Conservation (phyloP, 2,329 filamentous ascomycete genomes). For the Pseudogymnoascus sp. region DNA sequence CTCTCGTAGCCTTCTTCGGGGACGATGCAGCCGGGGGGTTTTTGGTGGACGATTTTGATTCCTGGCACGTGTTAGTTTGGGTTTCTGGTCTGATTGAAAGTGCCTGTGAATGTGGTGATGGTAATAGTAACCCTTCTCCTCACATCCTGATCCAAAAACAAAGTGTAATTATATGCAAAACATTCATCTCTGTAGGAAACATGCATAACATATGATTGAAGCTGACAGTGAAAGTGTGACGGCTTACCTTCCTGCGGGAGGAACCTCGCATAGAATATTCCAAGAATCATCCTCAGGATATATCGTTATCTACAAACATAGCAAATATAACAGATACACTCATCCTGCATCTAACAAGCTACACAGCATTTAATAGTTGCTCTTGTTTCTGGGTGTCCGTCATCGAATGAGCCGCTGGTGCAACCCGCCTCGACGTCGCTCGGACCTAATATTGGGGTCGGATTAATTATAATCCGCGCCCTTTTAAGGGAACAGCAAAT, state of each 20-base stretch:
- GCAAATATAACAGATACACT: not conserved
- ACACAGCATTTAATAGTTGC: not conserved
- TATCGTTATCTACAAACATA: constrained; percentile 1
- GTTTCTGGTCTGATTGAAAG: not conserved
- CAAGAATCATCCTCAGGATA: constrained; percentile 50
- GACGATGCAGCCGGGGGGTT: constrained; percentile 56
- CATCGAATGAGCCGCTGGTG: not conserved
- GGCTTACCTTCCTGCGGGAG: constrained; percentile 54
- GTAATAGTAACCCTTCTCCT: not conserved
- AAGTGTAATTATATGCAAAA: not conserved
- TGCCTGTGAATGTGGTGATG: not conserved
- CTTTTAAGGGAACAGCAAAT: not conserved
- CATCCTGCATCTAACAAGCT: not conserved
- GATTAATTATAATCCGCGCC: not conserved
- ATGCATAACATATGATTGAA: not conserved
- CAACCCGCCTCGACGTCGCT: not conserved
- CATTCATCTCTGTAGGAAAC: not conserved
- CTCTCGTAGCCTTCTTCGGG: constrained; percentile 39
- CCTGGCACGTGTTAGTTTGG: constrained; percentile 33
- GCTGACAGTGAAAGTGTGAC: not conserved
- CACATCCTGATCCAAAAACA: not conserved
- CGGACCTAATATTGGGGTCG: not conserved
- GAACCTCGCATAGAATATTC: constrained; percentile 65
- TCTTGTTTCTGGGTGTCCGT: not conserved
- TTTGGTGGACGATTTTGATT: constrained; percentile 56